Base-by-base conservation (phyloP, 495 filamentous ascomycete species). In the Melanomma pulvis-pyrius region DNA sequence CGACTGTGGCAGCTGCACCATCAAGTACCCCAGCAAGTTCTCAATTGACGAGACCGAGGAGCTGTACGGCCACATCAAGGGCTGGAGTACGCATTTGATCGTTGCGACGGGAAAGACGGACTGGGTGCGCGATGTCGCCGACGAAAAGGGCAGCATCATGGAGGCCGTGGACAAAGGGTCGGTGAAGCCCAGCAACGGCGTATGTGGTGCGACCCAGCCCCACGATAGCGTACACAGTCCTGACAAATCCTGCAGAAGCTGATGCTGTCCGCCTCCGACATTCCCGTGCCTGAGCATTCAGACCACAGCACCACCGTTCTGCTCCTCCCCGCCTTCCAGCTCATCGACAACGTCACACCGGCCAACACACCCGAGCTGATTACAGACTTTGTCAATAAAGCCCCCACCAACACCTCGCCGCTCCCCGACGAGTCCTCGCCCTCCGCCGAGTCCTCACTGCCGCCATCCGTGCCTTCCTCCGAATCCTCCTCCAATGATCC, bases 131-230 rank as follows among this genome's bases (percentile, higher is more conserved):
- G 89, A 96, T 78, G 90, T 98, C 15, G 87, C 86, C 48, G 90
- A 98, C 70, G 94, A 98, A 79, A 85, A 87, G 76, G 96, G 92
- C 1, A 96, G 92, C 73, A 85, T 98, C 28, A 98, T 98, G 94
- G 87, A 96, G 79, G 96, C 93, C 8, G 85, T 98, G 73, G 86
- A 83, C 61, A 84, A 84, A 63, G 79, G 82, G 7, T 77, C 78
- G 11, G 78, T 87, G 28, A 83, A 85, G 71, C 88, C 90, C 0
- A 82, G 74, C 57, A 96, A 93, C 74, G 93, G 92, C 69, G 90
- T 94, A 82, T 69, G 84, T 67, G 21, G 7, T 26, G 22, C 22
- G 21, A 26, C n/a, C 11, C 15, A 24, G 3, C 25, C 5, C 15
- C 30, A n/a, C 9, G 44, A 25, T 58, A 1, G 7, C 44, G n/a